Percentiles rank a stretch among this genome's conserved stretches.
phyloP scores from a whole-genome alignment of 2,329 filamentous ascomycete species.

The Mycosphaerella arachidis region DNA sequence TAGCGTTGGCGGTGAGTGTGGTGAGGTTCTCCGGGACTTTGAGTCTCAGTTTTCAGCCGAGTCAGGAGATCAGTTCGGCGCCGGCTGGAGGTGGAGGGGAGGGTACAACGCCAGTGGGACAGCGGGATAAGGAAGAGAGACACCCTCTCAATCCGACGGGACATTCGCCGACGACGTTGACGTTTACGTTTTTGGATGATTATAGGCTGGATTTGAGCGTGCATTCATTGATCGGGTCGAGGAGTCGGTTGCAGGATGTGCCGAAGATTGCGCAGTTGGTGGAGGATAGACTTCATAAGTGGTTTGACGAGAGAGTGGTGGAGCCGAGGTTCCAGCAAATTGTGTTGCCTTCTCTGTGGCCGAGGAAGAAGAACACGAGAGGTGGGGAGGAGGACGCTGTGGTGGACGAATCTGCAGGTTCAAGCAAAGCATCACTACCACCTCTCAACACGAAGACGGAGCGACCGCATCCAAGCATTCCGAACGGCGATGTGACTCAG shows the following conservation, averaged over 20 bases:
- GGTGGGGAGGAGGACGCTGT: conserved; percentile 60
- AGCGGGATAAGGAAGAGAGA: conserved; percentile 29
- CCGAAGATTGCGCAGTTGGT: conserved; percentile 84
- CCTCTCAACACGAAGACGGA: conserved; percentile 16
- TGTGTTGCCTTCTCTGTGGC: conserved; percentile 76
- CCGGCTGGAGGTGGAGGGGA: conserved; percentile 31
- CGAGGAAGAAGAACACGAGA: conserved; percentile 75
- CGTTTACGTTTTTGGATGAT: conserved; percentile 89
- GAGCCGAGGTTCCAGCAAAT: conserved; percentile 86
- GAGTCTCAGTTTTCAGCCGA: conserved; percentile 87
- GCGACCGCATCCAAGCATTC: conserved; percentile 1
- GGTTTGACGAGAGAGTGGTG: conserved; percentile 83
- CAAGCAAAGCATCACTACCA: conserved; percentile 1
- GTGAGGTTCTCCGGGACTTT: conserved; percentile 93
- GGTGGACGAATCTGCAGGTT: conserved; percentile 34
- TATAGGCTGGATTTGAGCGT: conserved; percentile 81
- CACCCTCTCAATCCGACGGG: conserved; percentile 41
- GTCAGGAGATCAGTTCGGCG: conserved; percentile 31
- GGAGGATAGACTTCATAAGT: conserved; percentile 72
- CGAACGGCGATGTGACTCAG: conserved; percentile 3
- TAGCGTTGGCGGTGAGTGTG: conserved; percentile 85
- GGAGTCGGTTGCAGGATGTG: conserved; percentile 77
- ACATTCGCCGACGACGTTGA: conserved; percentile 66
- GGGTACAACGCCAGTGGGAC: conserved; percentile 14
- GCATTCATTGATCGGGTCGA: conserved; percentile 70